Base-by-base conservation (phyloP, 768 basidiomycete genomes). In the Mycena crocata region DNA sequence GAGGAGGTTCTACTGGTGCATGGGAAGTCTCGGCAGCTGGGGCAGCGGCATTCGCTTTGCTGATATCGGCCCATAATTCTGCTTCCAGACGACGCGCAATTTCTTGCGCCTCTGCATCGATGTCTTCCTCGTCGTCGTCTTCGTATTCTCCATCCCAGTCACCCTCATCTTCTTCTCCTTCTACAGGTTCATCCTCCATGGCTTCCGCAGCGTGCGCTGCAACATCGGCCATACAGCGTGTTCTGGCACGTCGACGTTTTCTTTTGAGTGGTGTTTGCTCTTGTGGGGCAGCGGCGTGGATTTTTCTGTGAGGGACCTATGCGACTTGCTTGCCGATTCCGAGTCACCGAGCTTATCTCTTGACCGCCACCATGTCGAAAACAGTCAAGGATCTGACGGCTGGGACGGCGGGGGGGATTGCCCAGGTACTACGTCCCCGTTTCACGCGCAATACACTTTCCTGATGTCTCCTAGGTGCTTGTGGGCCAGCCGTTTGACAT, bases 401-500 rank as follows among this genome's bases (percentile, higher is more conserved):
- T 61, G 96, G 96, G 52, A 96, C 94, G 34, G 90, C 87, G n/a
- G 95, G 95, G 50, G 95, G 95, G 54, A 90, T 97, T 74, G 90
- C 90, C 64, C 96, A 96, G 88, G 93, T 89, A 71, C 73, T 68
- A 24, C 19, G 21, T 37, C 34, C n/a, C 32, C 35, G 62, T 23
- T 49, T 59, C 59, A 37, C 57, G 28, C 30, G 52, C 44, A 31
- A 67, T 68, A 57, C 67, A 61, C 54, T 70, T 68, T 51, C 74
- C 68, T 70, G 62, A 64, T 48, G 26, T 39, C 66, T 39, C 58
- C 24, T 57, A 94, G 92, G 93, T 95, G 65, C 84, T 95, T 49
- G 94, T 95, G 50, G 95, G 94, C 51, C 94, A 97, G 78, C 96
- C 96, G 15, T 98, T 98, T 79, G 96, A 98, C 79, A 96, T 97